Percentiles rank a stretch among this genome's conserved stretches.
These are phyloP conservation scores for Pseudomassariella vexata DNA, from an alignment of 2,329 filamentous ascomycete species.

Conservation along the genomic window DNA sequence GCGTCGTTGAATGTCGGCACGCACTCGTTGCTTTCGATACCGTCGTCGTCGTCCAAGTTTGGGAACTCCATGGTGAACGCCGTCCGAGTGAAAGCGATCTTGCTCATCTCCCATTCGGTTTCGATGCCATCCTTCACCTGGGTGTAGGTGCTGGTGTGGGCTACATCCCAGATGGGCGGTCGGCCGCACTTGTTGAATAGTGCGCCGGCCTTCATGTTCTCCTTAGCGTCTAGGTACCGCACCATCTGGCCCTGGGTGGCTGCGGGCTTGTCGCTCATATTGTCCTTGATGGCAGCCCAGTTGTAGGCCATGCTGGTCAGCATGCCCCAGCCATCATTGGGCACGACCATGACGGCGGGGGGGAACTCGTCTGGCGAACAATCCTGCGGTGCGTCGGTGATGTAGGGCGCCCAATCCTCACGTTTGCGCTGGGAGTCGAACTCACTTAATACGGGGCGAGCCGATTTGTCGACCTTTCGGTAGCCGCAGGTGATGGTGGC, in stretches of 20 bases:
- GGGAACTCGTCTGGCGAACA: conserved; percentile 5
- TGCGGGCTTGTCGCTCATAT: neutral
- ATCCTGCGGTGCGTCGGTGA: too few species aligned
- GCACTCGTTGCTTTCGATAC: conserved; percentile 2
- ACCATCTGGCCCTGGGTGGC: neutral
- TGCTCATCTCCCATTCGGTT: neutral
- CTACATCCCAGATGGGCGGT: neutral
- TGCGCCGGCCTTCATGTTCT: neutral
- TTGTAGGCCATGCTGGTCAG: neutral
- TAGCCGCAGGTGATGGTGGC: conserved; percentile 1
- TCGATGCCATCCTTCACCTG: neutral
- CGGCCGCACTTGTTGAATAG: neutral
- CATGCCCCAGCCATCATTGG: neutral
- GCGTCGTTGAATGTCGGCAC: neutral
- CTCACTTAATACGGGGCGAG: too few species aligned
- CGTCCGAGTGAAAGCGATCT: neutral
- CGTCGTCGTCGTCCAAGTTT: conserved; percentile 1
- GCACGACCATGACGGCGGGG: neutral
- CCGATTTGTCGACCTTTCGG: too few species aligned
- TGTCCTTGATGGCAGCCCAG: too few species aligned
- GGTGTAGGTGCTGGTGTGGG: too few species aligned
- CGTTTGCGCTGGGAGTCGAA: too few species aligned
- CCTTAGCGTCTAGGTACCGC: neutral
- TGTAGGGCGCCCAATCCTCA: too few species aligned
- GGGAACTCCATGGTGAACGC: neutral